Conservation (phyloP, 345 rosid species). For the Melastoma malabathricum region DNA sequence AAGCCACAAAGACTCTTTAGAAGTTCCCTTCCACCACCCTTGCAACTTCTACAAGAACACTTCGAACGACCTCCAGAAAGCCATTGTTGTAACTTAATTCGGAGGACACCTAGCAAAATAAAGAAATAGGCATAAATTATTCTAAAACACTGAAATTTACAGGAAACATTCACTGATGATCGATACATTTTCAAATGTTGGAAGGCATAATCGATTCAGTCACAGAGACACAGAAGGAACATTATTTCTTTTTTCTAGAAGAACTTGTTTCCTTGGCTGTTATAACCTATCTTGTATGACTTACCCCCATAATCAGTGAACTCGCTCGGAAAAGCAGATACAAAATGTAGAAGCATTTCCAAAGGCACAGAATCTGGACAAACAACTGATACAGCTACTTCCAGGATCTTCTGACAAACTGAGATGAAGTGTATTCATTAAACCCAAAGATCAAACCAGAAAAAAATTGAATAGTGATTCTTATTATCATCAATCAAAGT, state of each 20-base stretch:
- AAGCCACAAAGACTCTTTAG: constrained; percentile 44
- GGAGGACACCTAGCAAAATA: constrained; percentile 18
- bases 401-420: constrained; percentile 57
- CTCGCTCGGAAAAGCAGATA: constrained; percentile 67
- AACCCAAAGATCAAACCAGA: neutral
- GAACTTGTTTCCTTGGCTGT: neutral
- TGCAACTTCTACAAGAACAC: constrained; percentile 10
- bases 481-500: constrained; percentile 3
- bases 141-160: too few relatives aligned
- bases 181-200: too few relatives aligned
- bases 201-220: too few relatives aligned
- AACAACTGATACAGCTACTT: constrained; percentile 51
- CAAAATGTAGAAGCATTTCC: constrained; percentile 55
- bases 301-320: constrained; percentile 74
- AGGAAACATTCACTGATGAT: too few relatives aligned
- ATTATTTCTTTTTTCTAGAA: neutral
- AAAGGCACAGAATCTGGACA: constrained; percentile 42
- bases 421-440: neutral
- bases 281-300: constrained; percentile 8
- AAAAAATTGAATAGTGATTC: neutral
- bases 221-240: too few relatives aligned
- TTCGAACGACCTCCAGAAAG: constrained; percentile 27
- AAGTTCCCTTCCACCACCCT: constrained; percentile 21
- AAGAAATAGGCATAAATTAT: neutral
- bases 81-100: constrained; percentile 48